Base-by-base conservation (phyloP, 331 rosid genomes). In the Cydonia oblonga region DNA sequence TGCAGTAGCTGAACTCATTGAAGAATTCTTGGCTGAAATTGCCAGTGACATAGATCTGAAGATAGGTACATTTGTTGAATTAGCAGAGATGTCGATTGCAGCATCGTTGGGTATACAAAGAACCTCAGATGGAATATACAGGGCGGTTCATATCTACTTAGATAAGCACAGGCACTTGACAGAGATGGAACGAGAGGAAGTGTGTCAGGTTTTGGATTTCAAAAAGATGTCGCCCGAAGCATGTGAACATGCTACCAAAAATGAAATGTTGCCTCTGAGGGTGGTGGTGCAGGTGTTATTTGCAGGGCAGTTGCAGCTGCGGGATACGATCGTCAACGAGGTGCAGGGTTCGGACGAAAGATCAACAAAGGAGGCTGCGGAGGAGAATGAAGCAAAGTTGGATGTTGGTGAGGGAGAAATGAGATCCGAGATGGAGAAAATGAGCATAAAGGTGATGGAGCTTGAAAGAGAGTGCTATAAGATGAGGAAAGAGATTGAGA, bases 271-370 rank as follows among this genome's bases (percentile, higher is more conserved):
- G 58, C 92, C 92, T 1, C 18, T 84, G 35, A 83, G 88, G 70
- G 79, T 75, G 38, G 88, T 80, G 71, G 80, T 86, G 57, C 92
- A 88, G 73, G 88, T 82, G 23, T 15, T 86, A 35, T 84, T 88
- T 68, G 64, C 74, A 6, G 84, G 70, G 28, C 90, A 88, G 28
- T 30, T 88, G 54, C 81, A 81, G 3, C 78, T 85, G 0, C 78
- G 84, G 0, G 84, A 81, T 32, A 57, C 71, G 1, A 80, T 88
- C 54, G 40, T 29, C 6, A 70, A 54, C 33, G 90, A 81, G 75
- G 70, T 40, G n/a, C 75, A 78, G 66, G 74, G 51, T 49, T 59
- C 54, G 4, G 81, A 71, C 1, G 51, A 59, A 22, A 70, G 16
- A 12, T 32, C 20, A 25, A 14, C 68, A 24, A 79, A 64, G 44